Evolutionary conservation across 75 land plant species (phyloP).

Genomic region (Pinus tabuliformis): DNA sequence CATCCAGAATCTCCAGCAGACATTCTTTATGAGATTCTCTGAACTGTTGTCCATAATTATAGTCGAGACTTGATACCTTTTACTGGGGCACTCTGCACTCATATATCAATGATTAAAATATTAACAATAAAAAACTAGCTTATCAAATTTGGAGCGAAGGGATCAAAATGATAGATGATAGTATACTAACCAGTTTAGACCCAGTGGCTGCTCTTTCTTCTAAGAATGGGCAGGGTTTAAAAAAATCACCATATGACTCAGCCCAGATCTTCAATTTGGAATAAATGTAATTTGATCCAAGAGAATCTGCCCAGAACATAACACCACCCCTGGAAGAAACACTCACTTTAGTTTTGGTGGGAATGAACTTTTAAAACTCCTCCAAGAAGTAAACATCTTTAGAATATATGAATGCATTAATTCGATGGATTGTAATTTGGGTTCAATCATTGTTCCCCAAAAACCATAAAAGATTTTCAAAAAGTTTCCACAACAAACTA

Average conservation of each 20-base stretch:
- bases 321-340: slow-evolving; percentile 75
- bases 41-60: not conserved
- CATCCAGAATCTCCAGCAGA: not conserved
- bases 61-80: slow-evolving; percentile 2
- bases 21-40: not conserved
- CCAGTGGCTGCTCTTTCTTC: slow-evolving; percentile 81
- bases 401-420: not conserved
- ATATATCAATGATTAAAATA: not conserved
- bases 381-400: not conserved
- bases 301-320: slow-evolving; percentile 90
- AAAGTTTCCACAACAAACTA: not conserved
- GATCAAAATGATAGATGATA: not conserved
- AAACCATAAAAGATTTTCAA: not conserved
- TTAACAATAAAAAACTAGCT: not conserved
- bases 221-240: slow-evolving; percentile 85
- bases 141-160: not conserved
- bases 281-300: slow-evolving; percentile 73
- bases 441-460: not conserved
- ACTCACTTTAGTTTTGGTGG: not conserved
- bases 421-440: not conserved
- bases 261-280: slow-evolving; percentile 78
- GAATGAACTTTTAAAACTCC: not conserved
- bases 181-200: slow-evolving; percentile 51
- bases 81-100: slow-evolving; percentile 4
- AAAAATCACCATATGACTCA: slow-evolving; percentile 69